Evolutionary conservation across 2,329 filamentous ascomycete genomes (phyloP).

Genomic region (Hymenoscyphus scutula): DNA sequence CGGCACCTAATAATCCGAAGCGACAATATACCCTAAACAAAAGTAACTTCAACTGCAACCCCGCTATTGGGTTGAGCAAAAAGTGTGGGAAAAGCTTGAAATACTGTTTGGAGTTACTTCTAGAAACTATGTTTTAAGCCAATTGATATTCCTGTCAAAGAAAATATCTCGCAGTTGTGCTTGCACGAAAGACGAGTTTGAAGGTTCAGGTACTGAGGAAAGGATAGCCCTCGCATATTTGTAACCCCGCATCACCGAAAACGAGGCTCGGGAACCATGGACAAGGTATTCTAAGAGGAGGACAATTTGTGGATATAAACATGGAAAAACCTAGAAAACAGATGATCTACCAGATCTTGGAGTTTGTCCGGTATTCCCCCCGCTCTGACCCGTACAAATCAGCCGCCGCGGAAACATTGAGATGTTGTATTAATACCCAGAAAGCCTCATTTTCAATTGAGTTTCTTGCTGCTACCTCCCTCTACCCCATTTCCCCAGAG

Average conservation of each 20-base stretch:
- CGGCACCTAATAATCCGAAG: background rate
- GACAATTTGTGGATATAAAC: background rate
- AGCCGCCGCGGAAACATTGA: background rate
- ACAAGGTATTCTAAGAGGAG: background rate
- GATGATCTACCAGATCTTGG: background rate
- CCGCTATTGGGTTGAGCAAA: no score
- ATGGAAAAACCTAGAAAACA: background rate
- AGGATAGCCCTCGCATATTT: background rate
- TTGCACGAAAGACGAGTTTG: no score
- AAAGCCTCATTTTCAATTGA: background rate
- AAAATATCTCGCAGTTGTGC: no score
- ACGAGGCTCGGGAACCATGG: background rate
- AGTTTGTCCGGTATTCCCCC: background rate
- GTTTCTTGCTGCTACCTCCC: background rate
- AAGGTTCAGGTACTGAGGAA: background rate
- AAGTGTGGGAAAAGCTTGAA: no score
- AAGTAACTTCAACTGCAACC: no score
- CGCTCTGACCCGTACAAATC: background rate
- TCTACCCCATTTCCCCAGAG: background rate
- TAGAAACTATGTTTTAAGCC: no score
- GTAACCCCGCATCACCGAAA: background rate
- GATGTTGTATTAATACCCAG: background rate
- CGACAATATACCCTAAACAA: background rate
- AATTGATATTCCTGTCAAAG: no score
- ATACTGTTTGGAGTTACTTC: no score